Conservation (phyloP, 2,329 filamentous ascomycete species). For the Cryphonectria carpinicola region DNA sequence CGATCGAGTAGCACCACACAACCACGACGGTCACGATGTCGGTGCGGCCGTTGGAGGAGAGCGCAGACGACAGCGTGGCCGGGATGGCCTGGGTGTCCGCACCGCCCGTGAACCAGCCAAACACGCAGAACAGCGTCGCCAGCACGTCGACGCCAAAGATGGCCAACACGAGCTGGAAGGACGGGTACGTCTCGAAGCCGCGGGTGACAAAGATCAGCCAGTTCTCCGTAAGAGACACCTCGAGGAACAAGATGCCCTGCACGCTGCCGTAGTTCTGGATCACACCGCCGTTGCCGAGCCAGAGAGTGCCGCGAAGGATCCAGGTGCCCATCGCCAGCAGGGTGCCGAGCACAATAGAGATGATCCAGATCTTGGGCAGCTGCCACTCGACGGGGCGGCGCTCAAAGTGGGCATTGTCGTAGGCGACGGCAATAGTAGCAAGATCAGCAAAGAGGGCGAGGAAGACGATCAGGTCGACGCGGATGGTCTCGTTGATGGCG, state of each 20-base stretch:
- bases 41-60: conserved; percentile 47
- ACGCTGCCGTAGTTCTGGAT: conserved; percentile 75
- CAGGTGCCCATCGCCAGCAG: conserved; percentile 73
- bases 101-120: conserved; percentile 71
- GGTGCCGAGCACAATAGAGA: conserved; percentile 69
- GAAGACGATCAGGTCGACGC: conserved; percentile 76
- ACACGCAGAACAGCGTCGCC: conserved; percentile 74
- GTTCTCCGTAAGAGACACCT: conserved; percentile 74
- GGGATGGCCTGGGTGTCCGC: conserved; percentile 41
- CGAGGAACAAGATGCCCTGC: conserved; percentile 74
- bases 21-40: conserved; percentile 64
- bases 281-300: conserved; percentile 70
- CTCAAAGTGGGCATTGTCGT: conserved; percentile 79
- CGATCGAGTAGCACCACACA: conserved; percentile 67
- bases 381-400: conserved; percentile 79
- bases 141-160: conserved; percentile 74
- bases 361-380: conserved; percentile 80
- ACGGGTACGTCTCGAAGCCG: conserved; percentile 72
- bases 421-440: conserved; percentile 77
- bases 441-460: conserved; percentile 79
- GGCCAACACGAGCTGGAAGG: conserved; percentile 72
- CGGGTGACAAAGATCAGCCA: conserved; percentile 81
- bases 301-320: conserved; percentile 72
- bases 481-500: conserved; percentile 77
- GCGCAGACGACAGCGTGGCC: conserved; percentile 39